Evolutionary conservation across 306 rosid species (phyloP), one percentile per base, ranked within the genome.

Genomic region (Vigna unguiculata): DNA sequence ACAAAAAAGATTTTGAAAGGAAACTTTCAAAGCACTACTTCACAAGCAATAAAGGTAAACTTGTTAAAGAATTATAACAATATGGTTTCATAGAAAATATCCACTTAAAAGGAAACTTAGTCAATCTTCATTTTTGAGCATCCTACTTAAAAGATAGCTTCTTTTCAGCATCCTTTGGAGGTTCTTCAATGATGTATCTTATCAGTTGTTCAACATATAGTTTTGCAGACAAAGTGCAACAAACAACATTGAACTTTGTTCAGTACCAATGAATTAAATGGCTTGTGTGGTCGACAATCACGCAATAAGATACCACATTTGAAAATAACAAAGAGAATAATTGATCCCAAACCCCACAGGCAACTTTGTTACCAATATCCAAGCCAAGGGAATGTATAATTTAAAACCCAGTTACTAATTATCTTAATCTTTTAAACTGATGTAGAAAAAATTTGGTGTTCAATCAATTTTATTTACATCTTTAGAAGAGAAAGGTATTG

Each of bases 31-130:
- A n/a, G n/a, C n/a, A n/a, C n/a, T n/a, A n/a, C n/a, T 64, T 96
- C 99, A 75, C 98, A 92, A 46, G 97, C 98, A 77, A 96, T 91
- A 75, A 92, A 92, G 75, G 99, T 97, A 84, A 92, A 96, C 92
- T 97, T 96, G 92, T 69, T 45, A 77, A 71, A 83, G 46, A 81
- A 78, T n/a, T 82, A 78, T 69, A 57, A 57, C 69, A 71, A 36
- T 24, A 52, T 80, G 64, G 69, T 87, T 72, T 47, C 79, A 86
- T 60, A 11, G 12, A 45, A 64, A 55, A 68, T 59, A 67, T 69
- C 51, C n/a, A 68, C 32, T 69, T 49, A 73, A 60, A 34, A 41
- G 72, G 69, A 30, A 80, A 19, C 64, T 28, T 69, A 63, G 47
- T n/a, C 55, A 68, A 82, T 65, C 61, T 40, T 62, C 65, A 69